A percentile compares a stretch with the other conserved stretches of the same genome.
Conservation (phyloP, 257 asterid species). For the Parsonsia alboflavescens region DNA sequence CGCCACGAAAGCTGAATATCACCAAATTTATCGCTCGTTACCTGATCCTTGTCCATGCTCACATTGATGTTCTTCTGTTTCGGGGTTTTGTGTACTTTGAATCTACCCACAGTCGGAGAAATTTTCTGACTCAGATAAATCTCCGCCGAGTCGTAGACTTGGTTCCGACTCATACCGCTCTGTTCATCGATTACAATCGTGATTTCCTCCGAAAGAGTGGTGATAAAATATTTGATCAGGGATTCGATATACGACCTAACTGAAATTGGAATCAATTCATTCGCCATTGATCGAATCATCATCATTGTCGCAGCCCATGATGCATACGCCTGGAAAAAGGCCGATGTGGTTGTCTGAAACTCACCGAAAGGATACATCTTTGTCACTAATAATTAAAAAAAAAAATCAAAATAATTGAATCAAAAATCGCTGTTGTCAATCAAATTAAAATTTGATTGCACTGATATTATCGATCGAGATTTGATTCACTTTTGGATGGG, state of each 20-base stretch:
- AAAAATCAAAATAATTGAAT: too few relatives aligned
- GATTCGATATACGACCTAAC: slow-evolving; percentile 29
- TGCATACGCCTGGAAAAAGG: slow-evolving; percentile 74
- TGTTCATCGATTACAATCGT: slow-evolving; percentile 68
- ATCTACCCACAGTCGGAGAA: slow-evolving; percentile 42
- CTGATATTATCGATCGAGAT: too few relatives aligned
- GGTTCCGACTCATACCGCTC: slow-evolving; percentile 50
- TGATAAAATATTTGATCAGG: slow-evolving; percentile 27
- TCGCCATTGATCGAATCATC: slow-evolving; percentile 58
- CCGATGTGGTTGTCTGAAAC: slow-evolving; percentile 48
- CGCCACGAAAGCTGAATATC: slow-evolving; percentile 49
- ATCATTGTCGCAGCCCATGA: slow-evolving; percentile 62
- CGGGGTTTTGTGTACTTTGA: slow-evolving; percentile 44
- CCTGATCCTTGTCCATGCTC: slow-evolving; percentile 52
- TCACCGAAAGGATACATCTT: slow-evolving; percentile 35
- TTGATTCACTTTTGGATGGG: too few relatives aligned
- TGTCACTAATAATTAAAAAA: too few relatives aligned
- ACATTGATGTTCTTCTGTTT: slow-evolving; percentile 45
- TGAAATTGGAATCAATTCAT: slow-evolving; percentile 52
- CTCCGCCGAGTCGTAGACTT: slow-evolving; percentile 45
- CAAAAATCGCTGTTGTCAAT: too few relatives aligned
- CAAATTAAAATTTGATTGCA: too few relatives aligned
- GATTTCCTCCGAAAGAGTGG: slow-evolving; percentile 22
- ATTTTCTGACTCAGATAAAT: slow-evolving; percentile 51
- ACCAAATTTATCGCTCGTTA: slow-evolving; percentile 30